These are phyloP conservation scores for Deuterostichococcus epilithicus DNA, from an alignment of 139 green algal species.

Conservation along the genomic window DNA sequence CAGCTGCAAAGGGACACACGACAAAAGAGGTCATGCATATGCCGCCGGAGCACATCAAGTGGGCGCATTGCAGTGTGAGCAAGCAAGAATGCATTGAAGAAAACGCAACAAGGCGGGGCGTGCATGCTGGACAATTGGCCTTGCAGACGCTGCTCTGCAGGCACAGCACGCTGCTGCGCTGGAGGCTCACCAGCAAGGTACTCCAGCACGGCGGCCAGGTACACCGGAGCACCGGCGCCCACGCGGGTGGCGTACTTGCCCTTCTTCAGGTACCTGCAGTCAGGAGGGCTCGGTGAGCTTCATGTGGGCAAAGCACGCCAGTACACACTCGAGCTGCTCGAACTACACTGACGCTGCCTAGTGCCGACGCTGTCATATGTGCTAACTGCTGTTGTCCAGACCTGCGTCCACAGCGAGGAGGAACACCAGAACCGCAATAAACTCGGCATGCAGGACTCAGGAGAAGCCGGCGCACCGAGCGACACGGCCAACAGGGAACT, in stretches of 20 bases:
- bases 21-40: constrained; percentile 58
- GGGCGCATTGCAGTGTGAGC: not conserved
- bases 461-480: constrained; percentile 50
- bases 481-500: constrained; percentile 82
- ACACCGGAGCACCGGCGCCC: constrained; percentile 47
- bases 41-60: constrained; percentile 33
- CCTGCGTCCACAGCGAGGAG: too few species aligned
- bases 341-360: too few species aligned
- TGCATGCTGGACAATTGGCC: too few species aligned
- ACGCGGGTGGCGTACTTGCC: not conserved
- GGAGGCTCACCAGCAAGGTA: constrained; percentile 59
- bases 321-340: too few species aligned
- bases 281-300: too few species aligned
- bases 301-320: too few species aligned
- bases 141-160: not conserved
- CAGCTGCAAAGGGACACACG: constrained; percentile 54
- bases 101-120: too few species aligned
- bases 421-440: too few species aligned
- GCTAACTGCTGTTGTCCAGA: too few species aligned
- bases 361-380: too few species aligned
- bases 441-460: too few species aligned
- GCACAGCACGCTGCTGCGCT: not conserved
- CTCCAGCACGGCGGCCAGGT: constrained; percentile 76
- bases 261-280: constrained; percentile 43
- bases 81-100: too few species aligned